Evolutionary conservation across 306 rosid genomes (phyloP), one percentile per base, ranked within the genome.

Genomic region (Trichosanthes cucumerina): DNA sequence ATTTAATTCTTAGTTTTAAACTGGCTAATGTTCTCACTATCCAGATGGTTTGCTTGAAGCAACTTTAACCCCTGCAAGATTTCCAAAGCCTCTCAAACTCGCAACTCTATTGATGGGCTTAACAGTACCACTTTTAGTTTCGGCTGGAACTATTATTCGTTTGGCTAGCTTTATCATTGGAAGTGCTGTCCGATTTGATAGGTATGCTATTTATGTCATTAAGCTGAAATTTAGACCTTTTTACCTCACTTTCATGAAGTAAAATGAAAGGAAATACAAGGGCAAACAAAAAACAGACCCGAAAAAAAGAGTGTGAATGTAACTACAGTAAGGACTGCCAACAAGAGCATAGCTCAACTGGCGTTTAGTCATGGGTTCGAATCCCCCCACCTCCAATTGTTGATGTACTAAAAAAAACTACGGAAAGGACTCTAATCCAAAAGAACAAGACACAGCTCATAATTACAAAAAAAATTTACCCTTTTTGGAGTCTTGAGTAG

Each of bases 11-110:
- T 33, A 72, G 9, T 64, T 70, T 65, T 78, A 70, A 54, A 71
- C 79, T 81, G 36, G 52, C 44, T 15, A 10, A 16, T 84, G 76
- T 80, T 53, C 77, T 81, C 64, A 81, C 60, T 75, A 21, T 84
- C 11, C 90, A 95, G 98, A 89, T 88, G 98, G 98, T 54, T 87
- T 95, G 84, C 89, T 95, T 63, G 98, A 95, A 88, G 98, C 98
- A 4, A 95, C 98, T 60, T 88, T 95, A 71, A 66, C 88, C 85
- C 93, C 98, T 59, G 73, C 80, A 69, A 87, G 96, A 84, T 82
- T 92, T 59, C 97, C 98, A 28, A 92, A 82, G 88, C 96, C 98
- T 1, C 92, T 95, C 87, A 95, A 92, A 85, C 92, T 92, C 73
- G 95, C 86, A 70, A 95, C 98, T 31, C 76, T 92, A 73, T 59